Evolutionary conservation across 1,284 basidiomycete genomes (phyloP), one percentile per base, ranked within the genome.

Genomic region (Leccinum huronense): DNA sequence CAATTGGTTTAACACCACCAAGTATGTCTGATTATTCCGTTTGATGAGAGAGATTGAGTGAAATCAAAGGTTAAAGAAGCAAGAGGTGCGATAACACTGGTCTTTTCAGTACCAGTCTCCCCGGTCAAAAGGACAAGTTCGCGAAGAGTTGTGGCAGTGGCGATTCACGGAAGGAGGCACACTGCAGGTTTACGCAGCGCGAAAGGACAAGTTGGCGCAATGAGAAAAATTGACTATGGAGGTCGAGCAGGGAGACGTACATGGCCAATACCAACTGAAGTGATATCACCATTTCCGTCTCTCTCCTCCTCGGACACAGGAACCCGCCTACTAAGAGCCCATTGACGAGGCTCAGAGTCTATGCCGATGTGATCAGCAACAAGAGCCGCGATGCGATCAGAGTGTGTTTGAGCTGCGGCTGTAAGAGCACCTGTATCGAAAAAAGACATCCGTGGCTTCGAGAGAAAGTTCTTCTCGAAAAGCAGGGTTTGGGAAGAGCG

Each of bases 91-190:
- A 99, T 87, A 3, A 90, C 85, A 55, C 95, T 97, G 2, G 97
- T 99, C 79, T 99, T 99, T 45, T 97, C 97, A 1, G 97, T 99
- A 53, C 97, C 97, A 0, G 97, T 99, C 81, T 99, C 97, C 62
- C 97, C 97, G 0, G 97, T 96, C 23, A 99, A 84, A 3, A 99
- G 84, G 1, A 97, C 81, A 0, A 97, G 95, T 74, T 99, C 97
- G 14, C 80, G 79, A 42, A 91, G 80, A 0, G 88, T 82, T 38
- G 96, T 81, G 0, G 91, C 86, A 13, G 88, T 89, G 0, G 90
- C 87, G 55, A 99, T 87, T 31, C 93, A 87, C 53, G 95, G 92
- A 23, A 98, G 83, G 7, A 98, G 81, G 23, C 86, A 78, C 1
- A 93, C 79, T 0, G 95, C 94, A 0, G 95, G 94, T 67, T 89